Evolutionary conservation across 371 early-diverging fungal species (phyloP), one percentile per base, ranked within the genome.

Genomic region (Apophysomyces ossiformis): DNA sequence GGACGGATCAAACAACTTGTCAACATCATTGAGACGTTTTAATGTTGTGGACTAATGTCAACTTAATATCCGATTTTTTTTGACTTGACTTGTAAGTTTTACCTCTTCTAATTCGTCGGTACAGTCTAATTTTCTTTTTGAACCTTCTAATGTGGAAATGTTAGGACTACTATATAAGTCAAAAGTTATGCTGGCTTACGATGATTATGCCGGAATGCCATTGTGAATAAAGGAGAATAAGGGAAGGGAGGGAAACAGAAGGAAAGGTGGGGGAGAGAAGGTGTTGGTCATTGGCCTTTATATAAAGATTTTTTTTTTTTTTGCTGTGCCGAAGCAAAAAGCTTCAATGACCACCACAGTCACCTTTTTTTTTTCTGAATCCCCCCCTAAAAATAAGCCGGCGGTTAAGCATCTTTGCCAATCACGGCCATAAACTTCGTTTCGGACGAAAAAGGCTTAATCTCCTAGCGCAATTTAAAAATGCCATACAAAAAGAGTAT

Each of bases 361-460:
- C 54, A 50, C 54, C 54, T 26, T 50, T 50, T 50, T 50, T 50
- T 11, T 21, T 11, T 26, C 32, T 26, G 32, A 26, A 26, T 26
- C 16, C 4, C 54, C 54, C 54, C 54, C 54, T 50, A 50, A 50
- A 50, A 50, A 50, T 18, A 50, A 41, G 41, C 41, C 41, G 41
- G 54, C 54, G 18, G 54, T 16, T 21, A 21, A 50, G 54, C 54
- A 50, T 50, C 54, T 50, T 50, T 50, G 54, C 54, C 54, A 50
- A 50, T 50, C 54, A 50, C 54, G 54, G 54, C 54, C 54, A 50
- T 50, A 9, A 50, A 21, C 54, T 50, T 50, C 54, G 54, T 50
- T 50, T 50, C 54, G 54, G 54, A 50, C 54, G 54, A 50, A 50
- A 50, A 50, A 50, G 54, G 54, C 54, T 50, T 50, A 50, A 50